Percentiles rank a stretch among this genome's conserved stretches.
phyloP scores from a whole-genome alignment of 768 basidiomycete genomes.

The Erythrobasidium yunnanense region DNA sequence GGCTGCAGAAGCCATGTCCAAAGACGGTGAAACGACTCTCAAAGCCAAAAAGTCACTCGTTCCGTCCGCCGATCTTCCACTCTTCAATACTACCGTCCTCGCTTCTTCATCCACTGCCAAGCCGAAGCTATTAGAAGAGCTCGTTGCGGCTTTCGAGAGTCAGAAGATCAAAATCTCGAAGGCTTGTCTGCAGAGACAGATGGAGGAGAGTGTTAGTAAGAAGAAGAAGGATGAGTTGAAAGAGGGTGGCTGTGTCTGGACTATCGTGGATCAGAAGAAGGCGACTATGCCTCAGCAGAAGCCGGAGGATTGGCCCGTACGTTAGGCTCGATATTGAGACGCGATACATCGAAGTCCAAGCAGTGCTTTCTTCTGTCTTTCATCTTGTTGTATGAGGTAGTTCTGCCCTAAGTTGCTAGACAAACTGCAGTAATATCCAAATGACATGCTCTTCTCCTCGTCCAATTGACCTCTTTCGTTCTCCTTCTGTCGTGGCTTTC shows the following conservation, averaged over 20 bases:
- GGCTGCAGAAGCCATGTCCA: neutral
- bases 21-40: too few species aligned
- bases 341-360: too few species aligned
- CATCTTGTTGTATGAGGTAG: too few species aligned
- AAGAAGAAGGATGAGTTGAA: constrained; percentile 24
- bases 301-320: too few species aligned
- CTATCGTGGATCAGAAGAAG: neutral
- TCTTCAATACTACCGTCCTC: constrained; percentile 7
- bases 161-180: neutral
- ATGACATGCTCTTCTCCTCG: too few species aligned
- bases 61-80: neutral
- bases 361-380: too few species aligned
- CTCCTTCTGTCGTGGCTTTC: too few species aligned
- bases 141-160: neutral
- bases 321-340: too few species aligned
- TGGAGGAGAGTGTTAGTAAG: constrained; percentile 1
- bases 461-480: too few species aligned
- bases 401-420: too few species aligned
- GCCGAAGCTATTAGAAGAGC: constrained; percentile 21
- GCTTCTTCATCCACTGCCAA: neutral
- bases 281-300: too few species aligned
- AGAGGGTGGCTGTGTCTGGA: constrained; percentile 9
- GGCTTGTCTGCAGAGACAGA: neutral
- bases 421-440: too few species aligned
- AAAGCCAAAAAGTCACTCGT: constrained; percentile 4